Evolutionary conservation across 257 asterid species (phyloP), one percentile per base, ranked within the genome.

Genomic region (Nicotiana otophora): DNA sequence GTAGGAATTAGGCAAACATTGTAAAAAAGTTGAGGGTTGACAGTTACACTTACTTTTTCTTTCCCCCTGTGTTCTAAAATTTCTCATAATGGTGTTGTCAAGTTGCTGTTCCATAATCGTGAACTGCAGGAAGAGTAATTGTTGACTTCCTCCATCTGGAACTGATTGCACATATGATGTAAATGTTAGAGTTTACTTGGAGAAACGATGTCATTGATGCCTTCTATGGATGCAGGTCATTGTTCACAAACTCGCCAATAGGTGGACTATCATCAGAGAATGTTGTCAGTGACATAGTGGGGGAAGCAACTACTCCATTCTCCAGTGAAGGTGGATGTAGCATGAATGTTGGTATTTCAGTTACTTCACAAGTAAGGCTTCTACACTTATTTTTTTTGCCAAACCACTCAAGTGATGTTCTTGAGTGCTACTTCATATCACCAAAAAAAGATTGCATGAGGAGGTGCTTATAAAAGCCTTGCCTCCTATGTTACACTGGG

Each of bases 251-350:
- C 84, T 95, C 94, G 72, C 95, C 98, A 69, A 83, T 87, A 81
- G 92, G 87, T 23, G 89, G 90, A 54, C 87, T 87, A 74, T 93
- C 98, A 7, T 90, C 95, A 61, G 99, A 95, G 77, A 93, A 88
- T 87, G 88, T 93, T 46, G 84, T 82, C 75, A 89, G 84, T 67
- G 94, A 88, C 81, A 67, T 90, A 74, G 87, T 70, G 42, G 89
- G 88, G 78, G 96, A 90, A 86, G 70, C 90, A 55, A 88, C 89
- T 34, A 88, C 92, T 16, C 87, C 95, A 58, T 88, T 92, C 80
- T 84, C 89, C 84, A 92, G 96, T 86, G 99, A 91, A 84, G 92
- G 91, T 82, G 98, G 91, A 82, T 88, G 95, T 62, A 90, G 93
- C 88, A 80, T 81, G 78, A 89, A 91, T 93, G 97, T 95, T 61